Conservation (phyloP, 371 early-diverging fungal species). For the Mortierella sp. region DNA sequence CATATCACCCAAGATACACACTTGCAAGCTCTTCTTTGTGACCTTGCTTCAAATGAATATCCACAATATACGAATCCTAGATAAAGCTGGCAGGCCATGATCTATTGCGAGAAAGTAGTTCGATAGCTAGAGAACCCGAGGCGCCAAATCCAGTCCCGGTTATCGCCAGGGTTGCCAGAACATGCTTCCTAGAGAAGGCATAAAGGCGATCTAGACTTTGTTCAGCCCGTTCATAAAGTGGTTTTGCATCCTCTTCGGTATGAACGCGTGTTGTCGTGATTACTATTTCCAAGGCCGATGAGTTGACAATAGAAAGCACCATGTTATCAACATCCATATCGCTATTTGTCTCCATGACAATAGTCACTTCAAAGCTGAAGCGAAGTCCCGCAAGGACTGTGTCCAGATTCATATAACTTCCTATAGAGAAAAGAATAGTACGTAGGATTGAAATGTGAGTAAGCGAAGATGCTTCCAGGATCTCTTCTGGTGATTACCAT, state of each 20-base stretch:
- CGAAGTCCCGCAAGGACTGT: constrained; percentile 42
- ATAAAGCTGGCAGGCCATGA: constrained; percentile 49
- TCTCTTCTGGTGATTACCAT: not conserved
- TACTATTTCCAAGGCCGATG: constrained; percentile 38
- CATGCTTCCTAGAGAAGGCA: constrained; percentile 8
- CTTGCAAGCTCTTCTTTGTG: constrained; percentile 60
- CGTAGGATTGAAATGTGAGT: not conserved
- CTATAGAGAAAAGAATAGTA: constrained; percentile 5
- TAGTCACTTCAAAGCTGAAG: constrained; percentile 45
- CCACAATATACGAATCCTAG: constrained; percentile 59
- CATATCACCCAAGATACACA: constrained; percentile 62
- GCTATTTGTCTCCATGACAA: constrained; percentile 5
- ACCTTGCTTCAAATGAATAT: constrained; percentile 52
- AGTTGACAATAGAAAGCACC: not conserved
- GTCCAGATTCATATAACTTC: constrained; percentile 49
- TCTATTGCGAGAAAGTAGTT: constrained; percentile 28
- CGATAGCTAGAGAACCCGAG: constrained; percentile 1
- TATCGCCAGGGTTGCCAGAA: not conserved
- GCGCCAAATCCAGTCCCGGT: no score
- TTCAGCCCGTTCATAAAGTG: constrained; percentile 33
- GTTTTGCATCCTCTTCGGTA: constrained; percentile 47
- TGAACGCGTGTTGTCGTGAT: constrained; percentile 44
- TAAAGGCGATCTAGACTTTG: constrained; percentile 29
- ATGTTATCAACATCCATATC: constrained; percentile 9
- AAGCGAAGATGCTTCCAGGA: not conserved